A percentile compares a stretch with the other conserved stretches of the same genome.
Evolutionary conservation across 306 rosid genomes (phyloP).

Genomic region (Ormosia emarginata): DNA sequence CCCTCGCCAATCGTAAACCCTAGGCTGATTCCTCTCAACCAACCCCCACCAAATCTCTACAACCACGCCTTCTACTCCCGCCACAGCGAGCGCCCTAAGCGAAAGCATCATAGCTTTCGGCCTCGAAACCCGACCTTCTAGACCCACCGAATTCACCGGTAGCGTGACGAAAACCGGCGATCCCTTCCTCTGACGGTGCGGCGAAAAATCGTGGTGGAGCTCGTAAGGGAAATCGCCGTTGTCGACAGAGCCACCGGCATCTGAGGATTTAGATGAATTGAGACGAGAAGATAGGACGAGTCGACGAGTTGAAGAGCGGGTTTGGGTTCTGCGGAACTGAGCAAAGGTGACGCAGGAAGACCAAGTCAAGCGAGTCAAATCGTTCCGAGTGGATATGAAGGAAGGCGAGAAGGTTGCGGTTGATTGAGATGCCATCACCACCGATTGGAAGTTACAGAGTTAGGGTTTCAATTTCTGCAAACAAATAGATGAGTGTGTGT

Average conservation of each 20-base stretch:
- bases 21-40: constrained; percentile 73
- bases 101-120: constrained; percentile 47
- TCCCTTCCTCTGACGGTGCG: constrained; percentile 51
- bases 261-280: constrained; percentile 59
- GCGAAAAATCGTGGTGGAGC: constrained; percentile 58
- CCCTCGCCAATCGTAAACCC: constrained; percentile 75
- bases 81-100: constrained; percentile 55
- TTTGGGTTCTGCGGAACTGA: constrained; percentile 23
- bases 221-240: constrained; percentile 58
- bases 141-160: constrained; percentile 48
- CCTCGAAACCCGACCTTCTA: constrained; percentile 35
- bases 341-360: constrained; percentile 38
- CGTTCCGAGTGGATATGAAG: constrained; percentile 40
- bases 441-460: constrained; percentile 29
- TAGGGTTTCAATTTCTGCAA: constrained; percentile 29
- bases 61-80: constrained; percentile 87
- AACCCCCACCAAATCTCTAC: constrained; percentile 94
- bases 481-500: not conserved
- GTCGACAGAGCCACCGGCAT: constrained; percentile 56
- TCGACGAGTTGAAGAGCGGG: constrained; percentile 29
- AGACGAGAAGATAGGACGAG: constrained; percentile 44
- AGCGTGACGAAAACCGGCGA: constrained; percentile 71
- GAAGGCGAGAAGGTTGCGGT: constrained; percentile 54
- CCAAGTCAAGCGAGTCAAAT: constrained; percentile 31
- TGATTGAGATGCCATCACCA: constrained; percentile 68